phyloP scores from a whole-genome alignment of 1,284 basidiomycete species.

The Melampsora americana region DNA sequence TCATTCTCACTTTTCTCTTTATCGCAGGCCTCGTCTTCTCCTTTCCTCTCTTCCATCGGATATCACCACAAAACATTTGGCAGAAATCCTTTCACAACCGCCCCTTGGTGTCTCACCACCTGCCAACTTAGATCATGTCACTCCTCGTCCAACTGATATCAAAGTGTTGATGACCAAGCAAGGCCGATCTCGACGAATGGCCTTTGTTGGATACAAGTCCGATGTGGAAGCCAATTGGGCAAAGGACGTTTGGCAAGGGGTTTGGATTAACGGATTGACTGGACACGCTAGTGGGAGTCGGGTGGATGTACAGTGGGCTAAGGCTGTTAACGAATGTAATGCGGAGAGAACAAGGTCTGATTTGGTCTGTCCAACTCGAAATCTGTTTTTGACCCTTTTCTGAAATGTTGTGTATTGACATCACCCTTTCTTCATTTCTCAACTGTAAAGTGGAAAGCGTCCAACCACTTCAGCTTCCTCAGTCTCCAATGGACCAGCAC shows the following conservation, averaged over 20 bases:
- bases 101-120: constrained; percentile 61
- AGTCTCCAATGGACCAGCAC: neutral
- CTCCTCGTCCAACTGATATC: constrained; percentile 70
- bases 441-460: neutral
- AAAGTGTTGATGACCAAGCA: constrained; percentile 74
- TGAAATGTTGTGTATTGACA: neutral
- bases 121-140: constrained; percentile 50
- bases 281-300: constrained; percentile 71
- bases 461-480: neutral
- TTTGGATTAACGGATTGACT: constrained; percentile 64
- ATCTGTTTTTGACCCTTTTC: neutral
- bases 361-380: neutral
- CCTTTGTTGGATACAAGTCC: constrained; percentile 85
- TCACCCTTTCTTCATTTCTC: neutral
- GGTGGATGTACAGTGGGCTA: constrained; percentile 56
- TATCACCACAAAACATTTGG: constrained; percentile 65
- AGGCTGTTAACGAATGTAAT: constrained; percentile 14
- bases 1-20: neutral
- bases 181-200: constrained; percentile 80
- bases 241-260: constrained; percentile 78
- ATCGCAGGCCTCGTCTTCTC: constrained; percentile 67
- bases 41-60: constrained; percentile 80
- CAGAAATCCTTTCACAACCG: constrained; percentile 56
- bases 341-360: constrained; percentile 3
- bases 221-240: constrained; percentile 72